phyloP scores from a whole-genome alignment of 2,329 filamentous ascomycete genomes.

The Claviceps maximensis region DNA sequence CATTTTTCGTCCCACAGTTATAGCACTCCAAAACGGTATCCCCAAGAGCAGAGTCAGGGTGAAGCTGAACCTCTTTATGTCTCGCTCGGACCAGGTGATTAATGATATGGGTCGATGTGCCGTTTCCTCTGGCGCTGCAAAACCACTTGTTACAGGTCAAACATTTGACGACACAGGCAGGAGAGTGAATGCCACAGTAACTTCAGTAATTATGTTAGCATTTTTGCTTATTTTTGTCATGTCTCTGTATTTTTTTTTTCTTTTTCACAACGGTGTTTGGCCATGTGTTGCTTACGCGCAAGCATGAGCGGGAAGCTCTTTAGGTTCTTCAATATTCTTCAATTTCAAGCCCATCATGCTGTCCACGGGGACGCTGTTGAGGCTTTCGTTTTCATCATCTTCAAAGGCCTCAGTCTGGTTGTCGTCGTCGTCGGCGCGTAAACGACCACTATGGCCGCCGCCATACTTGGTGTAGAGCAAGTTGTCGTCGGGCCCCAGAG shows the following conservation, averaged over 20 bases:
- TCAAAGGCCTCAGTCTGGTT: constrained; percentile 74
- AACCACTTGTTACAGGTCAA: constrained; percentile 97
- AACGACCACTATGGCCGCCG: constrained; percentile 41
- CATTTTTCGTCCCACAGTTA: constrained; percentile 98
- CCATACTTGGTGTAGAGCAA: constrained; percentile 61
- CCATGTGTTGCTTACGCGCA: constrained; percentile 58
- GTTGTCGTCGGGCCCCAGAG: constrained; percentile 65
- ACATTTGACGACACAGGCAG: constrained; percentile 91
- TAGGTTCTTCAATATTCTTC: constrained; percentile 57
- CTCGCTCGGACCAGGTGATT: constrained; percentile 94
- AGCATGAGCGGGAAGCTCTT: constrained; percentile 83
- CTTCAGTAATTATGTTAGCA: constrained; percentile 27
- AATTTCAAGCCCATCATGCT: constrained; percentile 54
- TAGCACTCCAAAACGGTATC: constrained; percentile 98
- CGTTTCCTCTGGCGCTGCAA: constrained; percentile 92
- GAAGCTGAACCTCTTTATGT: constrained; percentile 96
- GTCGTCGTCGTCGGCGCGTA: constrained; percentile 76
- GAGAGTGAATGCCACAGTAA: constrained; percentile 95
- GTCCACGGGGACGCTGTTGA: constrained; percentile 71
- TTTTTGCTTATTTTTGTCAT: background rate
- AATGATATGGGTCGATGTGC: constrained; percentile 93
- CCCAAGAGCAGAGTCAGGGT: constrained; percentile 81
- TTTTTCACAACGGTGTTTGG: background rate
- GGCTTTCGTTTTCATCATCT: constrained; percentile 63
- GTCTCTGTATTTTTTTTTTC: background rate